Conservation (phyloP, 768 basidiomycete species). For the Pisolithus microcarpus region DNA sequence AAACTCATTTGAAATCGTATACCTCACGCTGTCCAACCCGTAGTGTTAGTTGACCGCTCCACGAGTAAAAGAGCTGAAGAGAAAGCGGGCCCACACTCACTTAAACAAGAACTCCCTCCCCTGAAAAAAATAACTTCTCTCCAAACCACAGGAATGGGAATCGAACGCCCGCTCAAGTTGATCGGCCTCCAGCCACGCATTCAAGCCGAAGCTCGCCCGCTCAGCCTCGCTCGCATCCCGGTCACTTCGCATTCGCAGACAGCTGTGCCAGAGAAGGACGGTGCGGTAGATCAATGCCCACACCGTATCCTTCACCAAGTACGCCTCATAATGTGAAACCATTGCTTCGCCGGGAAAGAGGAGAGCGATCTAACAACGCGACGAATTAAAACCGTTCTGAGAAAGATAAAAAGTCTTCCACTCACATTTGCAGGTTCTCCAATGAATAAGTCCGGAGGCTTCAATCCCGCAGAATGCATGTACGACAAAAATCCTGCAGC, state of each 20-base stretch:
- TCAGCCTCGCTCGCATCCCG: constrained; percentile 37
- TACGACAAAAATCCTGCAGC: constrained; percentile 61
- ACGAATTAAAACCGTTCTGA: background rate
- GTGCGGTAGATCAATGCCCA: constrained; percentile 71
- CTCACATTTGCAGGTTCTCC: constrained; percentile 62
- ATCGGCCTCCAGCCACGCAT: constrained; percentile 67
- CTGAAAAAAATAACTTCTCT: constrained; percentile 60
- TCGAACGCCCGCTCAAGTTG: constrained; percentile 56
- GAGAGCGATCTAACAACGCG: constrained; percentile 48
- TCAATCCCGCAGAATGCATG: constrained; percentile 36
- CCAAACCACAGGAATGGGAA: constrained; percentile 58
- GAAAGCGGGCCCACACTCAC: constrained; percentile 40
- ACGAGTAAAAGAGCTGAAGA: background rate
- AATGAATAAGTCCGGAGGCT: constrained; percentile 46
- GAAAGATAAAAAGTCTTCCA: constrained; percentile 5
- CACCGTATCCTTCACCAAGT: constrained; percentile 54
- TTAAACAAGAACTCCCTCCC: constrained; percentile 74
- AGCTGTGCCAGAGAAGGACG: constrained; percentile 68
- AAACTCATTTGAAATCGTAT: constrained; percentile 66
- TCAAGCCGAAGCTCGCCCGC: constrained; percentile 55
- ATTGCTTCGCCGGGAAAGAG: constrained; percentile 70
- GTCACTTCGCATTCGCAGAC: constrained; percentile 50
- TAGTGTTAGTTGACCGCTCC: background rate
- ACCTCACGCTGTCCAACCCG: constrained; percentile 46
- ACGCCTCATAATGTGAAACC: constrained; percentile 24